Percentiles rank a stretch among this genome's conserved stretches.
phyloP scores from a whole-genome alignment of 2,329 filamentous ascomycete genomes.

The Hortaea werneckii region DNA sequence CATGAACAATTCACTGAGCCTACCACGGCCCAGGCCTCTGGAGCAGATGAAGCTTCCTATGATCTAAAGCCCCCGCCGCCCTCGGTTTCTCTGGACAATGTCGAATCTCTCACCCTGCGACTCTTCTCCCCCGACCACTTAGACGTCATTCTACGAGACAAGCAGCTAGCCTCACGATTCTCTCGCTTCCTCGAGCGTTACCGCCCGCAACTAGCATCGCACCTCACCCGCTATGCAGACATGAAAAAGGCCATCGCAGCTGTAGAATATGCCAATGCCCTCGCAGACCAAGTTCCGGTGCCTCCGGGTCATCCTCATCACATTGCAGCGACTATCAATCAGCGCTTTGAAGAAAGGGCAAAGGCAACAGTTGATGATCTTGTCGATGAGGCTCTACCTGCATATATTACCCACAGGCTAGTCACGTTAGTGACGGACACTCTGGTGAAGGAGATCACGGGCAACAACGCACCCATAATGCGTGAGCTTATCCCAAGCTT shows the following conservation, averaged over 20 bases:
- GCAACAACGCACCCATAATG: slow-evolving; percentile 30
- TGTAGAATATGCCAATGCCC: slow-evolving; percentile 35
- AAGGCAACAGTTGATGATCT: slow-evolving; percentile 25
- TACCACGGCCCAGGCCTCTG: slow-evolving; percentile 14
- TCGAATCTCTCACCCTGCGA: slow-evolving; percentile 28
- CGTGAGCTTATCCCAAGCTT: slow-evolving; percentile 31
- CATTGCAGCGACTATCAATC: slow-evolving; percentile 27
- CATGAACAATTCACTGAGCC: slow-evolving; percentile 14
- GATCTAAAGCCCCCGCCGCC: slow-evolving; percentile 34
- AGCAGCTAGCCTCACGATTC: slow-evolving; percentile 25
- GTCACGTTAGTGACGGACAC: slow-evolving; percentile 32
- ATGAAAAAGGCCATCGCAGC: slow-evolving; percentile 33
- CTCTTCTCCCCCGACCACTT: slow-evolving; percentile 36
- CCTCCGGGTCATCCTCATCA: slow-evolving; percentile 15
- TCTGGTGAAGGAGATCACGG: slow-evolving; percentile 35
- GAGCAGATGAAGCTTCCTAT: slow-evolving; percentile 21
- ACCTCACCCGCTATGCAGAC: slow-evolving; percentile 30
- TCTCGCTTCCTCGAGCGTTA: slow-evolving; percentile 31
- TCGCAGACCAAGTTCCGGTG: slow-evolving; percentile 26
- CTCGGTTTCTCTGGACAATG: slow-evolving; percentile 15
- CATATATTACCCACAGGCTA: slow-evolving; percentile 32
- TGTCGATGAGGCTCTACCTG: slow-evolving; percentile 32
- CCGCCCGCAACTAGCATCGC: slow-evolving; percentile 24
- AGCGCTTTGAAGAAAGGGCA: slow-evolving; percentile 27
- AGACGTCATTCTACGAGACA: slow-evolving; percentile 31